phyloP scores from a whole-genome alignment of 2,329 filamentous ascomycete species.

The Ophiostoma sp. region DNA sequence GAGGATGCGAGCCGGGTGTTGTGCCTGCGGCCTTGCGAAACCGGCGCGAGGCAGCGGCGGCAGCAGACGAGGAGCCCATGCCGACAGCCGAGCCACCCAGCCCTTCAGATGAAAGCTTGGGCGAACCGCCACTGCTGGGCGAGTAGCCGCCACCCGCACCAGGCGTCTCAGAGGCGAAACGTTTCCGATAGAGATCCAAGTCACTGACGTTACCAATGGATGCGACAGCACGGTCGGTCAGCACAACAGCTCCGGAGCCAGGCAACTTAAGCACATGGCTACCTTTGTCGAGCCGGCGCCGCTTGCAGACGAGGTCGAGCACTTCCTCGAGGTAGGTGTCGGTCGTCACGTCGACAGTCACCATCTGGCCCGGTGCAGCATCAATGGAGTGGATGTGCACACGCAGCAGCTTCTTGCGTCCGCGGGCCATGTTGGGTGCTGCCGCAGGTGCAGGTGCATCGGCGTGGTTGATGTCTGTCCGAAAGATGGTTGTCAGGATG shows the following conservation, averaged over 20 bases:
- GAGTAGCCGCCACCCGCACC: constrained; percentile 18
- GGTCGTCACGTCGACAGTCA: constrained; percentile 73
- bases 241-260: constrained; percentile 71
- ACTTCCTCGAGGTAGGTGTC: constrained; percentile 83
- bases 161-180: constrained; percentile 70
- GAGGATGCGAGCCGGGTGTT: constrained; percentile 61
- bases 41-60: constrained; percentile 20
- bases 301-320: constrained; percentile 74
- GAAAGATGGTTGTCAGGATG: constrained; percentile 61
- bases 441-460: constrained; percentile 55
- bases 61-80: constrained; percentile 37
- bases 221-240: constrained; percentile 75
- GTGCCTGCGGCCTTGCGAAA: constrained; percentile 28
- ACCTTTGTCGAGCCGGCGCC: constrained; percentile 75
- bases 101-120: constrained; percentile 60
- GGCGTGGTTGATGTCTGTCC: constrained; percentile 56
- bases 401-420: constrained; percentile 68
- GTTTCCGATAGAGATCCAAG: constrained; percentile 71
- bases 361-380: constrained; percentile 68
- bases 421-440: constrained; percentile 51
- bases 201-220: constrained; percentile 74
- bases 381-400: constrained; percentile 72
- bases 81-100: constrained; percentile 44
- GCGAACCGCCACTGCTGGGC: constrained; percentile 56
- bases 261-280: constrained; percentile 77